Evolutionary conservation across 768 basidiomycete genomes (phyloP), one percentile per base, ranked within the genome.

Genomic region (Coprinopsis cinerea): DNA sequence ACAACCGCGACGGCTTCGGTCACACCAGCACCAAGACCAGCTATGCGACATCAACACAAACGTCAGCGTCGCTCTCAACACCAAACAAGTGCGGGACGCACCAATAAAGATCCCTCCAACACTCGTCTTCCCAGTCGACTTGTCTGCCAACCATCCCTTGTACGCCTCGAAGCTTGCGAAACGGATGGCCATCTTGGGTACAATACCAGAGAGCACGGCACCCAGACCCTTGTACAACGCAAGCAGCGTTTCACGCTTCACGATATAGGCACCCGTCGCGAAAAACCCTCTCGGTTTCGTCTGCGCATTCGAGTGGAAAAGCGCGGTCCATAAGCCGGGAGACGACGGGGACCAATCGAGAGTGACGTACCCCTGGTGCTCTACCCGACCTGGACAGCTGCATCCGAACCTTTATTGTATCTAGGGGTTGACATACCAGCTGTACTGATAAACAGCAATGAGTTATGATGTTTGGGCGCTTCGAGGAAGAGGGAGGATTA

Each of bases 391-490:
- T 82, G 51, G 89, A 90, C 49, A 99, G 83, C 71, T 99, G 96
- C 96, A 99, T 99, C n/a, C 96, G 91, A 58, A 97, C 95, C 73
- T 98, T 98, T 76, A 98, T 98, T 22, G 96, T 98, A 65, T 99
- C 96, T 37, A 98, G 82, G 10, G 93, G 93, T 63, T 95, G 93
- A 66, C 93, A 95, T 61, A 66, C 76, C 52, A 90, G 64, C 88
- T n/a, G n/a, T n/a, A n/a, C n/a, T 91, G 48, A 30, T 18, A 15
- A 44, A 37, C 13, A 40, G 3, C 14, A 23, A 24, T 26, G 20
- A 40, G 32, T n/a, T n/a, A 9, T n/a, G 9, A n/a, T 34, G 30
- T 34, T 9, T 34, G n/a, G 25, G 13, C 18, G 40, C 18, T n/a
- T n/a, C n/a, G n/a, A n/a, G n/a, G n/a, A 47, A 50, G 6, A 37